A percentile compares a stretch with the other conserved stretches of the same genome.
These are phyloP conservation scores for Dicorynia guianensis DNA, from an alignment of 306 rosid species.

Conservation along the genomic window DNA sequence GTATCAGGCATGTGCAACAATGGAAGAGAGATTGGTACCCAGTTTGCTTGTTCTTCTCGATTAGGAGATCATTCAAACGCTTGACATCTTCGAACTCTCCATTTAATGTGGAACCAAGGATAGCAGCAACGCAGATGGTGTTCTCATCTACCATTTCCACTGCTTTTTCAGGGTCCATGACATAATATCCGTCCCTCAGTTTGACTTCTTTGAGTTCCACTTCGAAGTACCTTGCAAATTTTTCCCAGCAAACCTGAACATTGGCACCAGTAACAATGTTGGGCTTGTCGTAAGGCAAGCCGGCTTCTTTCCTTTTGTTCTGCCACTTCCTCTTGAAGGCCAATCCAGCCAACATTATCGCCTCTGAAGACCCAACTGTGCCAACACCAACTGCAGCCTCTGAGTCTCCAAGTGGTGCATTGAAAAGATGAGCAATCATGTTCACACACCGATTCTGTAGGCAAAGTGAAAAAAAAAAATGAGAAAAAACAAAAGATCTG, in stretches of 20 bases:
- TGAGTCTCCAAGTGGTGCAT: constrained; percentile 79
- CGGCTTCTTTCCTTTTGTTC: constrained; percentile 64
- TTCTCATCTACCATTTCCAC: constrained; percentile 88
- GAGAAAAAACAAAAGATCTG: too few relatives aligned
- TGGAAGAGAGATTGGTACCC: constrained; percentile 51
- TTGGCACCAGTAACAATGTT: constrained; percentile 97
- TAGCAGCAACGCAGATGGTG: constrained; percentile 95
- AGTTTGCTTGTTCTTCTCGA: constrained; percentile 65
- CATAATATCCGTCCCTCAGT: constrained; percentile 70
- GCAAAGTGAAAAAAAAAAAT: too few relatives aligned
- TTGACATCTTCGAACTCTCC: constrained; percentile 95
- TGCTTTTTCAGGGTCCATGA: constrained; percentile 86
- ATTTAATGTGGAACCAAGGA: constrained; percentile 85
- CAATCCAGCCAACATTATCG: constrained; percentile 94
- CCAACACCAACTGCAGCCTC: constrained; percentile 93
- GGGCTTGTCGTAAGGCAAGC: constrained; percentile 79
- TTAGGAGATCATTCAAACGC: constrained; percentile 69
- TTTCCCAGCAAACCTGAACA: constrained; percentile 98
- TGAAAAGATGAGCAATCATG: constrained; percentile 95
- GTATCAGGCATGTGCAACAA: not conserved
- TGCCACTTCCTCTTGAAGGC: constrained; percentile 98
- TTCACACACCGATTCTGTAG: constrained; percentile 96
- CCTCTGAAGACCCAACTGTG: constrained; percentile 94
- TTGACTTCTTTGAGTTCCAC: constrained; percentile 90
- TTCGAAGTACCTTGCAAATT: constrained; percentile 92